Base-by-base conservation (phyloP, 2,329 filamentous ascomycete species). In the Beauveria scarabaeidicola region DNA sequence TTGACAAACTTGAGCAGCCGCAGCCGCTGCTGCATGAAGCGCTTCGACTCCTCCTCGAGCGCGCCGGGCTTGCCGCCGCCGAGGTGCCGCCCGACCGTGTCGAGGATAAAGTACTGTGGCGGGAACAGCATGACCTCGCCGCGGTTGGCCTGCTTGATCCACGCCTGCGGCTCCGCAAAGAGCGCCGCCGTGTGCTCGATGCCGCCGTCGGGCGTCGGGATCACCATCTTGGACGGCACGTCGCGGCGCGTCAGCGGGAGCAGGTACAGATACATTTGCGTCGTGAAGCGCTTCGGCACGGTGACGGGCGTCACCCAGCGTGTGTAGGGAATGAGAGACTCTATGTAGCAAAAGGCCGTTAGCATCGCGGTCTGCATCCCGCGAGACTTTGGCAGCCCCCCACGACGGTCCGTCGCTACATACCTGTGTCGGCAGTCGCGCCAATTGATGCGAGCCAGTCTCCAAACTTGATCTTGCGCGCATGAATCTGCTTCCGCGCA, bases 211-310 rank as follows among this genome's bases (percentile, higher is more conserved):
- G 91, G 87, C 2, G 83, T 81, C 32, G 88, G 87, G 52, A 90
- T 79, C 66, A 82, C 77, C 64, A 80, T 84, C 68, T 81, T 81
- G 3, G 72, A 69, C 2, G 73, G 68, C 51, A 69, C 61, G 6
- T 64, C 52, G 7, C 63, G 62, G 15, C 63, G 64, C 55, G 67
- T 66, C 1, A 71, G 74, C 0, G 91, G 91, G 3, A 97, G 80
- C 72, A 95, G 87, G 73, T 96, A 96, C 11, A 97, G 72, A 74
- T 97, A 99, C 93, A 97, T 97, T 70, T 97, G 92, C 0, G 93
- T 97, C 0, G 89, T 90, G 75, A 95, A 99, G 50, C 94, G 83
- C 66, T 87, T 90, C 0, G 85, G 82, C 1, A 87, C 76, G 62
- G 82, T 84, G 0, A 78, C 73, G 0, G 93, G 93, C 2, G 94